Conservation (phyloP, 257 asterid species). For the Capsicum pubescens region DNA sequence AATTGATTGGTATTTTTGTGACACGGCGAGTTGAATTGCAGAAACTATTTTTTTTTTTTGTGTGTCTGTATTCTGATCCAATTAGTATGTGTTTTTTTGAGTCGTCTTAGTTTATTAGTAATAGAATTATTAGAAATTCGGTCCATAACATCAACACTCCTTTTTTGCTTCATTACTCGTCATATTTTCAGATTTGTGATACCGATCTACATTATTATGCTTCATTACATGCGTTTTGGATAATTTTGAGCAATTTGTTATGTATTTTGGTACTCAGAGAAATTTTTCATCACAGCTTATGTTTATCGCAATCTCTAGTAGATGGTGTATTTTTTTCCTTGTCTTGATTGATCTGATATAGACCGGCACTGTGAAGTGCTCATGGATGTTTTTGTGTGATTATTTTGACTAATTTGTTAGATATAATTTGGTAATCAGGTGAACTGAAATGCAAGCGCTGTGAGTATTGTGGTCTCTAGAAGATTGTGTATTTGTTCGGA, state of each 20-base stretch:
- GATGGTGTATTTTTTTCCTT: background rate
- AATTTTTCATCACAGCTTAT: background rate
- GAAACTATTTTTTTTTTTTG: background rate
- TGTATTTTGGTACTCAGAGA: slow-evolving; percentile 1
- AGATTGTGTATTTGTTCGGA: background rate
- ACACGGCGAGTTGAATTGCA: background rate
- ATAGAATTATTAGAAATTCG: background rate
- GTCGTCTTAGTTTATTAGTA: background rate
- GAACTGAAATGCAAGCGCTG: background rate
- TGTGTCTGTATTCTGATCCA: background rate
- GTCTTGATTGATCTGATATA: background rate
- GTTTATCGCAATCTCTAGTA: background rate
- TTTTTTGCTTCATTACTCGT: background rate
- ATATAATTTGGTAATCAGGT: background rate
- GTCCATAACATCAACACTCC: background rate
- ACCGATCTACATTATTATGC: background rate
- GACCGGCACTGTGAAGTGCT: background rate
- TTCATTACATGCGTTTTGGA: background rate
- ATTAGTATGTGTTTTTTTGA: background rate
- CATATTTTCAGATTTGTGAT: background rate
- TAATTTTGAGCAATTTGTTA: background rate
- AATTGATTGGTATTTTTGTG: background rate
- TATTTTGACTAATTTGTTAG: background rate
- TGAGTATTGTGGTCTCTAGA: background rate
- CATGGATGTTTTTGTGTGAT: slow-evolving; percentile 1